These are phyloP conservation scores for Zopfochytrium polystomum DNA, from an alignment of 371 early-diverging fungal species.

Conservation along the genomic window DNA sequence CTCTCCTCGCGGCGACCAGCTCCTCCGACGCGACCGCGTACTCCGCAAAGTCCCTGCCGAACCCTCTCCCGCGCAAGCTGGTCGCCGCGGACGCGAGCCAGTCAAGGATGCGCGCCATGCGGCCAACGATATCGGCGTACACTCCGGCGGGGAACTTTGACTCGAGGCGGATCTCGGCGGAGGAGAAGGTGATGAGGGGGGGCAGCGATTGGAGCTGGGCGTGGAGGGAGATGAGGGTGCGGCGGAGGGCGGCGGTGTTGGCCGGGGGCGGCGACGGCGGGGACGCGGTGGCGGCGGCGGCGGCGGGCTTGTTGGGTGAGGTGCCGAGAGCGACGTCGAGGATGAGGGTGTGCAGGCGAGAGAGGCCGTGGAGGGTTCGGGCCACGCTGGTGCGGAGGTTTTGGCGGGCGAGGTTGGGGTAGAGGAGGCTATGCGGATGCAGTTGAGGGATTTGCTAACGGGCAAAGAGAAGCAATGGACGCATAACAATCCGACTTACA, in stretches of 20 bases:
- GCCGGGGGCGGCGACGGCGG: no score
- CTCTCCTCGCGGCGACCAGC: not conserved
- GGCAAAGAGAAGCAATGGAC: no score
- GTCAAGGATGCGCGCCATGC: slow-evolving; percentile 13
- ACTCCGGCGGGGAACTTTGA: slow-evolving; percentile 9
- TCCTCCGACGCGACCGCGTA: not conserved
- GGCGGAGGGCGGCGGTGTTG: no score
- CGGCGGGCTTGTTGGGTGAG: no score
- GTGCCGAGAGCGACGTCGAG: no score
- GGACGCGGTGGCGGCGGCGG: no score
- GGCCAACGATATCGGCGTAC: slow-evolving; percentile 13
- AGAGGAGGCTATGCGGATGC: slow-evolving; percentile 6
- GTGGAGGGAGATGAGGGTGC: not conserved
- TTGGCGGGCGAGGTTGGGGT: slow-evolving; percentile 29
- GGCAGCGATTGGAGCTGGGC: slow-evolving; percentile 1
- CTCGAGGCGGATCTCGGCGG: slow-evolving; percentile 21
- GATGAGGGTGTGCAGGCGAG: no score
- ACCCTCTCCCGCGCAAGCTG: slow-evolving; percentile 3
- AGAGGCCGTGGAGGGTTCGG: no score
- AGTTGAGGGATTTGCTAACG: not conserved
- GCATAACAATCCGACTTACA: slow-evolving; percentile 5
- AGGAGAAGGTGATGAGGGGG: slow-evolving; percentile 20
- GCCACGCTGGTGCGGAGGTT: slow-evolving; percentile 17
- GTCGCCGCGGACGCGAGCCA: slow-evolving; percentile 11
- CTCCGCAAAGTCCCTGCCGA: slow-evolving; percentile 3